A percentile compares a stretch with the other conserved stretches of the same genome.
Conservation (phyloP, 139 green algal species). For the Chlamydomonas sp. region DNA sequence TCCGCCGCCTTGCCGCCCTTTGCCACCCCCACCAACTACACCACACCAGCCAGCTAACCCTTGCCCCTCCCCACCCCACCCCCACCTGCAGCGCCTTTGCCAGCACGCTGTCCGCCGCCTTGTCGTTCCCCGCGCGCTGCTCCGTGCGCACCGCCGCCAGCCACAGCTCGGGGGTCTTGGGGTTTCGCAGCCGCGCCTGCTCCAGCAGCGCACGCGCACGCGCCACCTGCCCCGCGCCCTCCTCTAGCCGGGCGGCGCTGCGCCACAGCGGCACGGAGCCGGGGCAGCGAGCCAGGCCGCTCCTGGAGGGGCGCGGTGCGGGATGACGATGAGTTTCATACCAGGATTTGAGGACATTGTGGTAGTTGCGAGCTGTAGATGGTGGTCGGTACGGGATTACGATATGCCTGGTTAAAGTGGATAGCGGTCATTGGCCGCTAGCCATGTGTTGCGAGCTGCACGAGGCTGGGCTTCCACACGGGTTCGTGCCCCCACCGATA, state of each 20-base stretch:
- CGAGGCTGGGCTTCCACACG: no score
- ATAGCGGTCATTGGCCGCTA: no score
- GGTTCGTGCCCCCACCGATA: neutral
- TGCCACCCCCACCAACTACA: no score
- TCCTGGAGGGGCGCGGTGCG: slow-evolving; percentile 18
- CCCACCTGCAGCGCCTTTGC: slow-evolving; percentile 89
- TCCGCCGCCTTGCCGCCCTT: neutral
- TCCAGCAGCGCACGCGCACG: slow-evolving; percentile 85
- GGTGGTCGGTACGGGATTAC: no score
- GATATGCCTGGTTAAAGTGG: no score
- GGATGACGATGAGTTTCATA: no score
- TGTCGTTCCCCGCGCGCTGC: slow-evolving; percentile 74
- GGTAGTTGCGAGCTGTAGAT: no score
- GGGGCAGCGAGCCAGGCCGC: slow-evolving; percentile 64
- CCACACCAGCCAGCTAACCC: no score
- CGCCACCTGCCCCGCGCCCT: slow-evolving; percentile 60
- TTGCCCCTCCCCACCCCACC: neutral
- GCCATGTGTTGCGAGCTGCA: no score
- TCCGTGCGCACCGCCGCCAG: slow-evolving; percentile 91
- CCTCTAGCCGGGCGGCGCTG: slow-evolving; percentile 82
- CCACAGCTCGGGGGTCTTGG: slow-evolving; percentile 88
- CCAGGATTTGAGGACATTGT: no score
- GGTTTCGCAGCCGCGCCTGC: slow-evolving; percentile 85
- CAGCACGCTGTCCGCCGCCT: slow-evolving; percentile 88
- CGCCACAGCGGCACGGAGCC: slow-evolving; percentile 81